Conservation (phyloP, 2,329 filamentous ascomycete genomes). For the Zymoseptoria passerinii region DNA sequence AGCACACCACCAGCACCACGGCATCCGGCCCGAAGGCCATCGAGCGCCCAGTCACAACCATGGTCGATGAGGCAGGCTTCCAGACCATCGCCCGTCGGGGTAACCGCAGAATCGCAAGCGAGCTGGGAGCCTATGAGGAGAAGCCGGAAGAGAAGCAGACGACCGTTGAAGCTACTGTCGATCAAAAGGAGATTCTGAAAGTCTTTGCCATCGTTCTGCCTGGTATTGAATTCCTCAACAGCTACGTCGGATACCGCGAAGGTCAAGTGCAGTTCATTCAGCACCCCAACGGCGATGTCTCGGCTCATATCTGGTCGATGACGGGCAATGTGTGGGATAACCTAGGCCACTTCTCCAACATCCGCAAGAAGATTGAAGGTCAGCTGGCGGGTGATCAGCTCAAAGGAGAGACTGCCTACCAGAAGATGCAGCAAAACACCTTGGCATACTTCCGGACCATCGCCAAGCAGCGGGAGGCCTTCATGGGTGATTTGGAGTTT, state of each 20-base stretch:
- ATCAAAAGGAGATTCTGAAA: conserved; percentile 28
- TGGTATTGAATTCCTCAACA: conserved; percentile 32
- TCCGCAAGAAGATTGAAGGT: conserved; percentile 36
- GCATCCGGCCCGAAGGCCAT: conserved; percentile 7
- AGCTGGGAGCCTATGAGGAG: conserved; percentile 20
- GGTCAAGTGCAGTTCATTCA: conserved; percentile 40
- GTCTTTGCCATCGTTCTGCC: conserved; percentile 37
- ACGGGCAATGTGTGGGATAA: conserved; percentile 37
- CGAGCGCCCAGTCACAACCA: conserved; percentile 15
- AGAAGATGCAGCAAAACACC: conserved; percentile 30
- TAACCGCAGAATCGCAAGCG: conserved; percentile 1
- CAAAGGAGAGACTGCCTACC: conserved; percentile 28
- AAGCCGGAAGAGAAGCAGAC: conserved; percentile 22
- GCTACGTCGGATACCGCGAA: conserved; percentile 27
- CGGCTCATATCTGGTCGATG: conserved; percentile 40
- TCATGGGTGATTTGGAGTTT: conserved; percentile 23
- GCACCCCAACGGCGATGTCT: conserved; percentile 41
- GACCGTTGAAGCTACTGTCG: conserved; percentile 25
- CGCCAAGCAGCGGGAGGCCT: conserved; percentile 33
- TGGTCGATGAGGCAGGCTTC: conserved; percentile 19
- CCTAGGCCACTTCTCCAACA: conserved; percentile 38
- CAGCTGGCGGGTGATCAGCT: conserved; percentile 35
- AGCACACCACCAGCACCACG: conserved; percentile 11
- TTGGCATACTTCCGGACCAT: conserved; percentile 37
- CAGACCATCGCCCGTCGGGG: conserved; percentile 24